These are phyloP conservation scores for Phytophthora podocarpi DNA, from an alignment of 352 stramenopile genomes.

Conservation along the genomic window DNA sequence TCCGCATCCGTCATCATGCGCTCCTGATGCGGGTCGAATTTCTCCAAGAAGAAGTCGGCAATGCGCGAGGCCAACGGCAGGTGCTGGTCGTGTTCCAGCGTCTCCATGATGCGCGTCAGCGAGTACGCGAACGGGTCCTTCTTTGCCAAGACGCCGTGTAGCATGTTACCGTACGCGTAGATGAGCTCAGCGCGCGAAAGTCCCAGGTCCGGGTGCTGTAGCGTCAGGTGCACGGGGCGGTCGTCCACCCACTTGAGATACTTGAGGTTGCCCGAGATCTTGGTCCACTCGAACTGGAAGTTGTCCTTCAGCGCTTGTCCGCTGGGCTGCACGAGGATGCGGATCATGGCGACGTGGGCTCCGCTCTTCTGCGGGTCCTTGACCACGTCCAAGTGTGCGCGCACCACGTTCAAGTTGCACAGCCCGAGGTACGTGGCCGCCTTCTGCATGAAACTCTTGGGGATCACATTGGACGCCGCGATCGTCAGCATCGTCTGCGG, in stretches of 20 bases:
- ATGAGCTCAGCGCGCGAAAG: conserved; percentile 95
- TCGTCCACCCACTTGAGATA: conserved; percentile 89
- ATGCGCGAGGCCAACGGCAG: conserved; percentile 91
- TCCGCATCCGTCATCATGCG: conserved; percentile 46
- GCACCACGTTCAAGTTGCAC: conserved; percentile 94
- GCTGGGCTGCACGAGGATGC: conserved; percentile 79
- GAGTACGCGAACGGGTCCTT: conserved; percentile 95
- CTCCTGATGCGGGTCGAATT: conserved; percentile 67
- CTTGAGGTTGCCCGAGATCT: conserved; percentile 90
- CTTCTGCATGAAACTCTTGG: conserved; percentile 84
- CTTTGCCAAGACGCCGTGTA: conserved; percentile 95
- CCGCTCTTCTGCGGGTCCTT: conserved; percentile 73
- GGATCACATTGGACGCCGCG: conserved; percentile 81
- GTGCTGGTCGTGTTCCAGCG: conserved; percentile 91
- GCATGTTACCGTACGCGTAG: conserved; percentile 94
- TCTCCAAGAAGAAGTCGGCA: conserved; percentile 95
- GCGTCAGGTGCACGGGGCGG: conserved; percentile 71
- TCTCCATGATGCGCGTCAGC: conserved; percentile 94
- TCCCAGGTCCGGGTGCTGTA: conserved; percentile 90
- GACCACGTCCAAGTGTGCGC: conserved; percentile 95
- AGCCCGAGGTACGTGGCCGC: conserved; percentile 89
- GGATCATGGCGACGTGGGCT: conserved; percentile 81
- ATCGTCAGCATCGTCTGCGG: conserved; percentile 89
- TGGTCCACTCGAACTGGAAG: conserved; percentile 77
- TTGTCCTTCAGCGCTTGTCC: conserved; percentile 51